Base-by-base conservation (phyloP, 1,284 basidiomycete genomes). In the Pseudozyma tsukubaensis region DNA sequence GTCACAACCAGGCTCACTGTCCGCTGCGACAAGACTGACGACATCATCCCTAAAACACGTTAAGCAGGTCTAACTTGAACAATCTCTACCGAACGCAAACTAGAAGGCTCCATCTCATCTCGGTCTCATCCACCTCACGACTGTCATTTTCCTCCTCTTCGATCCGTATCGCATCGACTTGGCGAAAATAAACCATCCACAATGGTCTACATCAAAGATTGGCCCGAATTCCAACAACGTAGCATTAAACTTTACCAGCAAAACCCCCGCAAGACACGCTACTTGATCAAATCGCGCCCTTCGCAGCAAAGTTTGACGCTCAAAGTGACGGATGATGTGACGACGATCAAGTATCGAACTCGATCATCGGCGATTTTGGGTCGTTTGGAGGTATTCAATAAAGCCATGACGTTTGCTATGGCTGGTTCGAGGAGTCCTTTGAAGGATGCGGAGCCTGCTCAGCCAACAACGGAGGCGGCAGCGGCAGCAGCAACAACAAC, bases 281-380 rank as follows among this genome's bases (percentile, higher is more conserved):
- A 80, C 57, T 70, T 80, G 21, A 59, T 80, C 68, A 80, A 80
- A 44, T 67, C 76, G 1, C 68, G 70, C 18, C 72, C 78, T 0
- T 59, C 72, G 4, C 61, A 57, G 13, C 64, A 67, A 51, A 77
- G 75, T 54, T 59, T 80, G 12, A 74, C 70, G 19, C 71, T 80
- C 60, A 80, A 80, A 54, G 78, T 80, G 24, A 80, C 78, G n/a
- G 66, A 80, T 55, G 77, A 80, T 42, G 54, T 55, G 24, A 80
- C 66, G 36, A 74, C 71, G 19, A 87, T 97, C 82, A 96, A 94
- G 85, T 97, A 94, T 88, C 93, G 94, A 85, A 95, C 94, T 1
- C 90, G 91, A 78, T 95, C 93, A 1, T 92, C 92, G 48, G 91
- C 95, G 83, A 94, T 94, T 86, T 89, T 97, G 73, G 95, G 96